A percentile compares a stretch with the other conserved stretches of the same genome.
Conservation (phyloP, 768 basidiomycete genomes). For the Boletus vinaceobasis region DNA sequence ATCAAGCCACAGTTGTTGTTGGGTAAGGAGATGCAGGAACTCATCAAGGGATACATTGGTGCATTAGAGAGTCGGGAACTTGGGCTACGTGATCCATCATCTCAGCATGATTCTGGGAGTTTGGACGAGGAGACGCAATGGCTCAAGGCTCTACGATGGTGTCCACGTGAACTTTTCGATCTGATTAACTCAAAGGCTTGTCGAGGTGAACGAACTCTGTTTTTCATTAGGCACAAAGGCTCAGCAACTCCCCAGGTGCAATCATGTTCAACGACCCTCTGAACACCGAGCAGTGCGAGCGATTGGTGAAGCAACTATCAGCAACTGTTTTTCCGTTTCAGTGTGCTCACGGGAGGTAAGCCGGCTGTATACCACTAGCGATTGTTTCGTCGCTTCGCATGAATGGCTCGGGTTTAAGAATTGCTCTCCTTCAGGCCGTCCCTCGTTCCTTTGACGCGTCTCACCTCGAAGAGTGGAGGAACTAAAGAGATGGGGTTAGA, state of each 20-base stretch:
- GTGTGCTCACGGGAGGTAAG: slow-evolving; percentile 91
- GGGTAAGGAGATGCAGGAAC: slow-evolving; percentile 69
- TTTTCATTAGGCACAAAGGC: neutral
- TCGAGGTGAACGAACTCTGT: slow-evolving; percentile 56
- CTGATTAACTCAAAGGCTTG: slow-evolving; percentile 95
- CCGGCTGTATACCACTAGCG: neutral
- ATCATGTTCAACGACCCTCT: slow-evolving; percentile 95
- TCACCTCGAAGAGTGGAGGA: slow-evolving; percentile 19
- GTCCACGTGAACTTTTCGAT: slow-evolving; percentile 79
- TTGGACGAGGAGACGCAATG: slow-evolving; percentile 39
- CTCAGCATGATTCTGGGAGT: slow-evolving; percentile 8
- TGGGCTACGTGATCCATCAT: slow-evolving; percentile 14
- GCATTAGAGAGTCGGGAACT: slow-evolving; percentile 51
- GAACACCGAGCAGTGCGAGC: slow-evolving; percentile 60
- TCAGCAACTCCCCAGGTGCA: slow-evolving; percentile 56
- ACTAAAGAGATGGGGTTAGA: slow-evolving; percentile 14
- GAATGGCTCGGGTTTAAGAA: neutral
- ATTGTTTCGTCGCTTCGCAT: neutral
- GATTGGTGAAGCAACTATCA: slow-evolving; percentile 64
- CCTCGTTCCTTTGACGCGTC: slow-evolving; percentile 45
- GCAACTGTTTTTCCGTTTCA: slow-evolving; percentile 84
- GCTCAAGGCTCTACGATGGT: slow-evolving; percentile 74
- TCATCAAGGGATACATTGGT: slow-evolving; percentile 71
- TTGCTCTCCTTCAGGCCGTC: slow-evolving; percentile 42
- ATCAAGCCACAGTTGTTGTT: slow-evolving; percentile 47